Evolutionary conservation across 1,284 basidiomycete species (phyloP), one percentile per base, ranked within the genome.

Genomic region (Irpex lacteus): DNA sequence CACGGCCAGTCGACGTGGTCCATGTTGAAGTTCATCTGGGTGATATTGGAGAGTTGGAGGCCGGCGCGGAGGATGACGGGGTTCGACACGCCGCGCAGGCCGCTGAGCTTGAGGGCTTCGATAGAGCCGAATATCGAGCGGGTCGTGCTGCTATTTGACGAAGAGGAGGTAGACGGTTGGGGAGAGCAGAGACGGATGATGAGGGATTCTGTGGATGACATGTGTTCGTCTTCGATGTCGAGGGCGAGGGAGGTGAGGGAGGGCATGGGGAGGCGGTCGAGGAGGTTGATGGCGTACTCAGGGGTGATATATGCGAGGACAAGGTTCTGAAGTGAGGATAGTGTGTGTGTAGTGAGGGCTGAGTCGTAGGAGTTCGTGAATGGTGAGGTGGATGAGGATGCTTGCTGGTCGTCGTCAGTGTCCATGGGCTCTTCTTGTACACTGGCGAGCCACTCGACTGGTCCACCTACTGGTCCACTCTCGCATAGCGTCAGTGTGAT

Each of bases 391-490:
- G 60, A n/a, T 36, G 21, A 26, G 34, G 13, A 34, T 19, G 21
- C 9, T 7, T 15, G 13, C 9, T 6, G 15, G 56, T n/a, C n/a
- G 11, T 37, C 9, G 32, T 61, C 56, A 36, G 50, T 26, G 5
- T 54, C 60, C 18, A 69, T 67, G 6, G 72, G 68, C 5, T 62
- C 60, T 57, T 67, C 63, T 32, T 50, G 15, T 40, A 69, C 58
- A 61, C 61, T 74, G 67, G 32, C 47, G 4, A 73, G 64, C 82
- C 81, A 82, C 5, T 77, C 73, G 2, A 68, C 49, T 3, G 76
- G 76, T 5, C 71, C 70, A 49, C 80, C 80, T 2, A 71, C 68
- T 2, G 88, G 86, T 1, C 86, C 88, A 7, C 87, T 87, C 37
- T 76, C 68, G 50, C 76, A 77, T 3, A 90, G 73, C 1, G 76